Conservation (phyloP, 108 stramenopile species). For the Stephanodiscus triporus region DNA sequence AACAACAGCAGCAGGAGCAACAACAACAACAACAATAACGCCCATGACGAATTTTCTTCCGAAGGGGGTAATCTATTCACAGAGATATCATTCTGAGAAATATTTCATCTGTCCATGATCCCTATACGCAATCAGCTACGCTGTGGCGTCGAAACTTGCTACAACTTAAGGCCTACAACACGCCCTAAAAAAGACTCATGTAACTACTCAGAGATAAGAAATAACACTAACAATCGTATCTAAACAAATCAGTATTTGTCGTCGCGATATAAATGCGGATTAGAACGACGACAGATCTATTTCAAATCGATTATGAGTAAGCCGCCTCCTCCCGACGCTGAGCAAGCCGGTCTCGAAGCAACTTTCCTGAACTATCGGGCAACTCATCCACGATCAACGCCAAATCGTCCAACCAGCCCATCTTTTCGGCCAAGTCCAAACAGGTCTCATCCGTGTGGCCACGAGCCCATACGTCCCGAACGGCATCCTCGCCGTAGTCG, state of each 20-base stretch:
- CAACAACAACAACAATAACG: conserved; percentile 25
- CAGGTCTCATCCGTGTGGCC: conserved; percentile 55
- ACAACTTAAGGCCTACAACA: too few species aligned
- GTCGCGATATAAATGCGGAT: too few species aligned
- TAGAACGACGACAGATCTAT: not conserved
- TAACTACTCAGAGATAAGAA: too few species aligned
- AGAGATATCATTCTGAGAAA: too few species aligned
- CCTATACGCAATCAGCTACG: too few species aligned
- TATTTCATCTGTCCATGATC: too few species aligned
- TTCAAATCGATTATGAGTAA: not conserved
- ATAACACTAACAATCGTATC: too few species aligned
- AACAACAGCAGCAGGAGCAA: not conserved
- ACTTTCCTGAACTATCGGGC: conserved; percentile 52
- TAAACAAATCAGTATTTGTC: too few species aligned
- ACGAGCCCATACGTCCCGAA: conserved; percentile 51
- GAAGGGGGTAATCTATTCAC: too few species aligned
- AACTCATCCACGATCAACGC: conserved; percentile 51
- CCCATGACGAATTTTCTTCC: too few species aligned
- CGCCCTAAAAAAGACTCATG: too few species aligned
- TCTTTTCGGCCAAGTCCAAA: conserved; percentile 54
- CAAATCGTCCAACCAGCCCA: conserved; percentile 64
- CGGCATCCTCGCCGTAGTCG: conserved; percentile 38
- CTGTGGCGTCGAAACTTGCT: too few species aligned
- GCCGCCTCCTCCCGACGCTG: conserved; percentile 2
- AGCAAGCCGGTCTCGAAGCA: conserved; percentile 49